A percentile compares a stretch with the other conserved stretches of the same genome.
phyloP scores from a whole-genome alignment of 2,329 filamentous ascomycete genomes.

The Westerdykella ornata region DNA sequence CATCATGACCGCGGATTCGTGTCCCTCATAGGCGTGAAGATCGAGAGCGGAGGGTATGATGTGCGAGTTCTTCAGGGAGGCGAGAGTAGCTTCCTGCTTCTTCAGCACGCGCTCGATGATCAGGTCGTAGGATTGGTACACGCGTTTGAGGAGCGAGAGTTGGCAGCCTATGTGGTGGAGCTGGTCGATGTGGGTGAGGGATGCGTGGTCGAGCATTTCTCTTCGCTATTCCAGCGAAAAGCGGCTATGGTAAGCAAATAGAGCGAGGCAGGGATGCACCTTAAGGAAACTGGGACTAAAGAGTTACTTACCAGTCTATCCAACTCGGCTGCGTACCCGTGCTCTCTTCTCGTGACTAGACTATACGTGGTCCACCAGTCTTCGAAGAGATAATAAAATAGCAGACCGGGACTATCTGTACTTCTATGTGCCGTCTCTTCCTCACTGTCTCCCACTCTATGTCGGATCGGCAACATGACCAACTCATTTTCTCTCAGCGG shows the following conservation, averaged over 20 bases:
- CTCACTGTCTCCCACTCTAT: constrained; percentile 40
- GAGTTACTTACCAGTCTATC: constrained; percentile 41
- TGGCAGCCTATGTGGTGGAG: constrained; percentile 57
- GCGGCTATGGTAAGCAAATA: background rate
- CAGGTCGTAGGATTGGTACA: constrained; percentile 56
- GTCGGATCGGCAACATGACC: constrained; percentile 41
- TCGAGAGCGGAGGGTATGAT: constrained; percentile 26
- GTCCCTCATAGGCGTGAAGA: constrained; percentile 24
- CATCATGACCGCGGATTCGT: constrained; percentile 12
- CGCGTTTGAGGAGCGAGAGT: constrained; percentile 53
- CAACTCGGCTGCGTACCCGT: constrained; percentile 45
- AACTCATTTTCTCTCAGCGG: constrained; percentile 36
- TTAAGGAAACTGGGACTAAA: background rate
- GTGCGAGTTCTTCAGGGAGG: constrained; percentile 41
- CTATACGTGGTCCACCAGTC: constrained; percentile 57
- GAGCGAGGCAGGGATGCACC: background rate
- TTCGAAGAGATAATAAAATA: constrained; percentile 63
- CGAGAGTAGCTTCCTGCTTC: constrained; percentile 39
- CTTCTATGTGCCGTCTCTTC: constrained; percentile 43
- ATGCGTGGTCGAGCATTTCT: constrained; percentile 50
- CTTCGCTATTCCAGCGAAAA: constrained; percentile 33
- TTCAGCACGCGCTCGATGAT: constrained; percentile 54
- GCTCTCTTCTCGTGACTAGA: constrained; percentile 46
- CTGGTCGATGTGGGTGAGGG: constrained; percentile 43
- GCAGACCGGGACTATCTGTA: constrained; percentile 52